phyloP scores from a whole-genome alignment of 306 rosid species.

The Rubus idaeus region DNA sequence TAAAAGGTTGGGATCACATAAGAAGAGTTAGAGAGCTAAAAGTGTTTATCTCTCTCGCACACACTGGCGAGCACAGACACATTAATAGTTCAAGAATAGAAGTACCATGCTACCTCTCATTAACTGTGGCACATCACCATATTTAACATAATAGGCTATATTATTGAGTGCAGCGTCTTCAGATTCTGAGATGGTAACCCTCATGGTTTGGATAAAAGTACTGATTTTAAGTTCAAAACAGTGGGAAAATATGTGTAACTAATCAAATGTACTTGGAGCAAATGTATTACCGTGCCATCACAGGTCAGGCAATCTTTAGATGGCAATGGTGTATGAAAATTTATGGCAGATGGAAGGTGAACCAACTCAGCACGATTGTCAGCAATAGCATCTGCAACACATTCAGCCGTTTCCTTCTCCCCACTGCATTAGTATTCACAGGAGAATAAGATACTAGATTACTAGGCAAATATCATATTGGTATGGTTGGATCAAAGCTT shows the following conservation, averaged over 20 bases:
- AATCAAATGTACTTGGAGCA: not conserved
- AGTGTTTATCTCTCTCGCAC: not conserved
- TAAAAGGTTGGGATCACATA: not conserved
- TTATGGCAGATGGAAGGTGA: constrained; percentile 80
- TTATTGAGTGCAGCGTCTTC: not conserved
- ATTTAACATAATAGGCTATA: not conserved
- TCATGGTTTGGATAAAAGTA: not conserved
- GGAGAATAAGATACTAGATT: constrained; percentile 18
- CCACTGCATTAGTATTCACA: constrained; percentile 57
- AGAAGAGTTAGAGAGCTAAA: not conserved
- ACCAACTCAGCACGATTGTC: constrained; percentile 81
- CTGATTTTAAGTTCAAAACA: not conserved
- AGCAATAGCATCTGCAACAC: constrained; percentile 81
- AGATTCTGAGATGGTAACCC: constrained; percentile 9
- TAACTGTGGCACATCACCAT: not conserved
- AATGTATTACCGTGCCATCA: constrained; percentile 80
- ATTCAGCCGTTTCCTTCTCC: constrained; percentile 85
- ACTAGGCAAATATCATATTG: not conserved
- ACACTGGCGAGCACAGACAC: not conserved
- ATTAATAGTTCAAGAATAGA: not conserved
- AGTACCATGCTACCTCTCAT: not conserved
- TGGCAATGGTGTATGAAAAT: constrained; percentile 67
- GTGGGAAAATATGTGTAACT: not conserved
- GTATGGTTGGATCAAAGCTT: constrained; percentile 3
- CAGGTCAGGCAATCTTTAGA: constrained; percentile 90